Evolutionary conservation across 2,329 filamentous ascomycete genomes (phyloP).

Genomic region (Cryphonectria naterciae): DNA sequence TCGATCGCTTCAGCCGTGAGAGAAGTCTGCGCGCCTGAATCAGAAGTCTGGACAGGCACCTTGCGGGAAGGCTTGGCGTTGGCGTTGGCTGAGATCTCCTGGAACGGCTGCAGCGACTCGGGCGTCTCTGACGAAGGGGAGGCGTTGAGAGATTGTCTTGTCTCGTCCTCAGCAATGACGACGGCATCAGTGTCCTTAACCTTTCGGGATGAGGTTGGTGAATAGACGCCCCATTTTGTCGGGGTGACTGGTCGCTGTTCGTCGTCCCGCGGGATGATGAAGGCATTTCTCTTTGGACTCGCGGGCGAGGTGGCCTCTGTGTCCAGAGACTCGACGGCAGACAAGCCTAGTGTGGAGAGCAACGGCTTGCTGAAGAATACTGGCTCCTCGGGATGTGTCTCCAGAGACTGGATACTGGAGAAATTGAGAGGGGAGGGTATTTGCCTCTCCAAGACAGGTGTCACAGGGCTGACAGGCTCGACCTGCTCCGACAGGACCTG

Average conservation of each 20-base stretch:
- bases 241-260: conserved; percentile 34
- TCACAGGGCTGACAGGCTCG: conserved; percentile 39
- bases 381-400: conserved; percentile 49
- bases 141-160: conserved; percentile 55
- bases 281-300: conserved; percentile 58
- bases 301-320: conserved; percentile 52
- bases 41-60: conserved; percentile 53
- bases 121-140: conserved; percentile 50
- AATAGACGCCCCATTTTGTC: conserved; percentile 18
- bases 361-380: conserved; percentile 8
- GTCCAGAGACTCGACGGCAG: conserved; percentile 50
- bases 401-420: conserved; percentile 47
- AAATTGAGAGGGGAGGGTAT: conserved; percentile 39
- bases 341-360: conserved; percentile 45
- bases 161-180: conserved; percentile 68
- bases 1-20: conserved; percentile 85
- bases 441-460: conserved; percentile 23
- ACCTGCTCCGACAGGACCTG: conserved; percentile 38
- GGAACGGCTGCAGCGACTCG: conserved; percentile 62
- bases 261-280: conserved; percentile 58
- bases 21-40: conserved; percentile 80
- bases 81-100: conserved; percentile 65
- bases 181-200: conserved; percentile 44
- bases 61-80: conserved; percentile 47
- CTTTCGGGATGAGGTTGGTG: conserved; percentile 47